Percentiles rank a stretch among this genome's conserved stretches.
Evolutionary conservation across 306 rosid genomes (phyloP).

Genomic region (Heteromeles arbutifolia): DNA sequence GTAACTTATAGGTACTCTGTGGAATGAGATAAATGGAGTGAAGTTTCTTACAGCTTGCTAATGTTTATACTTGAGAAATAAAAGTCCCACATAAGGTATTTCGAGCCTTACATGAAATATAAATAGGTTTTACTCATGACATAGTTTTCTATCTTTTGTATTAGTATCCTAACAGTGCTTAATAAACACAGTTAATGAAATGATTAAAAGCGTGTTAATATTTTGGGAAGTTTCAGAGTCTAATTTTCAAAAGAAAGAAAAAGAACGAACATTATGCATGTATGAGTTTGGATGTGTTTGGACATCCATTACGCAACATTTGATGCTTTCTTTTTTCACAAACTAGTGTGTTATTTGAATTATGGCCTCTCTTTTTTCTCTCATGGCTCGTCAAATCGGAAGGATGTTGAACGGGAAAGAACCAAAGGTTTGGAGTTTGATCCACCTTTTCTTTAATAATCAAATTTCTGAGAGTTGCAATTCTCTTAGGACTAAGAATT

Average conservation of each 20-base stretch:
- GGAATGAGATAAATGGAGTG: no score
- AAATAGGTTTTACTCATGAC: no score
- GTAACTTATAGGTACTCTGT: neutral
- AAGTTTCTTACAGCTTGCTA: neutral
- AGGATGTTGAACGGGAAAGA: constrained; percentile 89
- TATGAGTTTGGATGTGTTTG: neutral
- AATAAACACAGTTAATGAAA: neutral
- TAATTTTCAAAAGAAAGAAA: neutral
- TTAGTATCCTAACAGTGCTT: neutral
- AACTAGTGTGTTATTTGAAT: neutral
- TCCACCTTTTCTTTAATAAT: no score
- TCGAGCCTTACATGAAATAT: no score
- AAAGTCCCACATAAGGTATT: neutral
- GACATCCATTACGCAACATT: neutral
- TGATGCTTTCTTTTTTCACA: neutral
- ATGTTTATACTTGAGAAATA: neutral
- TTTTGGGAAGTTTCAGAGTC: neutral
- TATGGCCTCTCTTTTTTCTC: constrained; percentile 21
- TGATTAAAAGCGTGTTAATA: neutral
- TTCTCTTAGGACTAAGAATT: no score
- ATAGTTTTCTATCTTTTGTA: no score
- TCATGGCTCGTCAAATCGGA: constrained; percentile 98
- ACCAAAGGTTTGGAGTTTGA: constrained; percentile 76
- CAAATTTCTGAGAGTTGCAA: no score
- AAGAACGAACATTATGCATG: neutral